Evolutionary conservation across 140 eudicot genomes (phyloP).

Genomic region (Cichorium intybus): DNA sequence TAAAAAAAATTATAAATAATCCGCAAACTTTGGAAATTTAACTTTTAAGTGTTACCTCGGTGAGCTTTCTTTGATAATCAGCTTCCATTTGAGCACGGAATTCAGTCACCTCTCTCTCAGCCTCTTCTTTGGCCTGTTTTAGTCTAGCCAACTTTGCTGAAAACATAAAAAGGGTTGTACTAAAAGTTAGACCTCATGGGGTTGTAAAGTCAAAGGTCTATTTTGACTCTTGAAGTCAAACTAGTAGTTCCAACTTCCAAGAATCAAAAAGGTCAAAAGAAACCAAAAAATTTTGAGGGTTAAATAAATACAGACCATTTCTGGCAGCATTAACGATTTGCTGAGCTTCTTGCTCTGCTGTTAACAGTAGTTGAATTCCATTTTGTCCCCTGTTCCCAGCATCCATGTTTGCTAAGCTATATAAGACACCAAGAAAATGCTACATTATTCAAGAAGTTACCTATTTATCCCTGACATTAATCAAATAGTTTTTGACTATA

Average conservation of each 20-base stretch:
- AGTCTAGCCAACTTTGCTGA: conserved; percentile 79
- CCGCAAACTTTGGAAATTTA: background rate
- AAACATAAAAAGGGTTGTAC: background rate
- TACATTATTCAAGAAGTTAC: no score
- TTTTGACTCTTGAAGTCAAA: background rate
- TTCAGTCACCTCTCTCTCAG: conserved; percentile 75
- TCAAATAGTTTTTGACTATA: background rate
- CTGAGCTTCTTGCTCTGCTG: conserved; percentile 77
- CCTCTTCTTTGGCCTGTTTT: conserved; percentile 87
- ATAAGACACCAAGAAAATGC: background rate
- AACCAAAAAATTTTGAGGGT: background rate
- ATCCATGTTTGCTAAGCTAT: conserved; percentile 45
- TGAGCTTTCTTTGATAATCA: conserved; percentile 68
- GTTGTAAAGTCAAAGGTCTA: background rate
- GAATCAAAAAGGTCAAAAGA: background rate
- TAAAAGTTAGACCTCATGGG: background rate
- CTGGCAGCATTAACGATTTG: conserved; percentile 66
- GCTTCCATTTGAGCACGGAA: conserved; percentile 89
- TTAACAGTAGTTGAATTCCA: conserved; percentile 59
- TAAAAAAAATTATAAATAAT: background rate
- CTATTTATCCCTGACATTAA: background rate
- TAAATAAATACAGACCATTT: conserved; percentile 31
- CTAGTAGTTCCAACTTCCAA: background rate
- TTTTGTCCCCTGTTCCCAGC: conserved; percentile 47
- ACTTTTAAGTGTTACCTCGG: conserved; percentile 47